Evolutionary conservation across 768 basidiomycete genomes (phyloP).

Genomic region (Tylopilus cervinicoccineus): DNA sequence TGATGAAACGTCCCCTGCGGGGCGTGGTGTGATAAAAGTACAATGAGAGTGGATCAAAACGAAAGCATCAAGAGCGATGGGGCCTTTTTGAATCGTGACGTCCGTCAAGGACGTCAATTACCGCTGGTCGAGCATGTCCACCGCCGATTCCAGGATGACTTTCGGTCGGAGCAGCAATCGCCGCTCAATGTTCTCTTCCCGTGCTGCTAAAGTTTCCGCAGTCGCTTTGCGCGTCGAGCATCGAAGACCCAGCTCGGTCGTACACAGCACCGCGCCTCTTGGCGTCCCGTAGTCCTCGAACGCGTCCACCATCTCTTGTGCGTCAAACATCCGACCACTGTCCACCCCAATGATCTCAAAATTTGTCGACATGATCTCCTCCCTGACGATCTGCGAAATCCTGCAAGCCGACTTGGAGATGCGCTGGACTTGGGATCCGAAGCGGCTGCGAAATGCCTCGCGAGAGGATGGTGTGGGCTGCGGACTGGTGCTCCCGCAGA

Average conservation of each 20-base stretch:
- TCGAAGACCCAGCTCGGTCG: slow-evolving; percentile 67
- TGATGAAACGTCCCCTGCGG: slow-evolving; percentile 13
- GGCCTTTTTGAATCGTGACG: background rate
- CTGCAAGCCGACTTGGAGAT: slow-evolving; percentile 62
- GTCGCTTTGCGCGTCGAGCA: slow-evolving; percentile 50
- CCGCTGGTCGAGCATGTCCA: slow-evolving; percentile 43
- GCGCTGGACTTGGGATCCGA: slow-evolving; percentile 58
- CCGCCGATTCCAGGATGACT: slow-evolving; percentile 71
- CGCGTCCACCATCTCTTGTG: slow-evolving; percentile 52
- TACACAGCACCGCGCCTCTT: slow-evolving; percentile 53
- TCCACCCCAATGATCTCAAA: slow-evolving; percentile 69
- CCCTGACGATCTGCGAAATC: slow-evolving; percentile 59
- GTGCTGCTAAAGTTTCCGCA: slow-evolving; percentile 23
- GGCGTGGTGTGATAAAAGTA: slow-evolving; percentile 15
- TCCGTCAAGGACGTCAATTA: slow-evolving; percentile 1
- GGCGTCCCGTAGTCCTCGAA: slow-evolving; percentile 58
- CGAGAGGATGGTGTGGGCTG: slow-evolving; percentile 35
- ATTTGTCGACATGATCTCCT: slow-evolving; percentile 74
- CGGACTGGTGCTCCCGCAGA: slow-evolving; percentile 54
- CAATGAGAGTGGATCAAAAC: slow-evolving; percentile 11
- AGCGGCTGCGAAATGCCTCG: slow-evolving; percentile 44
- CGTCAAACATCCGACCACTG: slow-evolving; percentile 47
- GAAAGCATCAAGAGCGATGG: background rate
- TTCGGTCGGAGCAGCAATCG: slow-evolving; percentile 67
- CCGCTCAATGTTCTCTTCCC: slow-evolving; percentile 48